phyloP scores from a whole-genome alignment of 176 grass and related monocot genomes.

The Carex kokanica region DNA sequence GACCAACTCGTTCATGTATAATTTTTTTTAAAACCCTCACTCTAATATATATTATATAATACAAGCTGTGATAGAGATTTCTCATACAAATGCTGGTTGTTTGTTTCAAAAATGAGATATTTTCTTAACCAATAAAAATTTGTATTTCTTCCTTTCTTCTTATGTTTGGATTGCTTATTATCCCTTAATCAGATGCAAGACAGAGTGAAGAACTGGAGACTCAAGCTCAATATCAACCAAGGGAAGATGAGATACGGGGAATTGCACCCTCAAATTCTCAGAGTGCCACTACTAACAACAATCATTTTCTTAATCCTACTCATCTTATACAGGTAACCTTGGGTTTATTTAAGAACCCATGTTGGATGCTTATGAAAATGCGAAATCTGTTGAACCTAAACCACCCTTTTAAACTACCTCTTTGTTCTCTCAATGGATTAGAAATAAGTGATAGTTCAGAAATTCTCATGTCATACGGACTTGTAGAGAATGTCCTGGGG shows the following conservation, averaged over 20 bases:
- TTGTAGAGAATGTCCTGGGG: not conserved
- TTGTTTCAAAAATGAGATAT: not conserved
- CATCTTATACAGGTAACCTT: constrained; percentile 62
- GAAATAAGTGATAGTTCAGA: not conserved
- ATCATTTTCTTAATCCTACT: constrained; percentile 61
- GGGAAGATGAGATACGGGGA: constrained; percentile 43
- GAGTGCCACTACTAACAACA: constrained; percentile 40
- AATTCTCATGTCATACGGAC: not conserved
- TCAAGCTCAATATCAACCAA: constrained; percentile 31
- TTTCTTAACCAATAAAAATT: not conserved
- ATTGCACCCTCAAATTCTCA: constrained; percentile 39
- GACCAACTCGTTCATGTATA: constrained; percentile 18
- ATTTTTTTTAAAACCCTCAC: not conserved
- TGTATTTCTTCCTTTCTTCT: not conserved
- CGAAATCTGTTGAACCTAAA: not conserved
- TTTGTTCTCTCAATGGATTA: not conserved
- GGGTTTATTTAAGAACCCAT: not conserved
- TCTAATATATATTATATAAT: not conserved
- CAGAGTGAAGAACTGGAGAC: constrained; percentile 33
- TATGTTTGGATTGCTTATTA: not conserved
- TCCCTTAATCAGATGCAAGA: constrained; percentile 15
- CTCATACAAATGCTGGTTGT: not conserved
- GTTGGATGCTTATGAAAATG: not conserved
- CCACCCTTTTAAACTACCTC: not conserved
- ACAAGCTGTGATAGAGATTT: not conserved